Evolutionary conservation across 192 early-diverging fungal species (phyloP).

Genomic region (Diversispora eburnea): DNA sequence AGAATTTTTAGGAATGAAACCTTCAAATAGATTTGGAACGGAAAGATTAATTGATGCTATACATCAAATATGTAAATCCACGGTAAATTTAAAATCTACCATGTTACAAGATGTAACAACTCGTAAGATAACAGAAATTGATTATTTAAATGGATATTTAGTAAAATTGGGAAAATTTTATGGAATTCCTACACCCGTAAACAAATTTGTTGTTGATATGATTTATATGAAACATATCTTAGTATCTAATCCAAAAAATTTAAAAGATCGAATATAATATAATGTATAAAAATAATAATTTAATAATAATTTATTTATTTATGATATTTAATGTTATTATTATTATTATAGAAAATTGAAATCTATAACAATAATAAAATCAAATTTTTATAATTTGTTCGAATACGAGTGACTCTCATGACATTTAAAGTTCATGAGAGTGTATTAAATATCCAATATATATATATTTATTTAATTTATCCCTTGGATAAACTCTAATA

Average conservation of each 20-base stretch:
- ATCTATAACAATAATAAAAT: no score
- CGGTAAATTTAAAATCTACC: constrained; percentile 46
- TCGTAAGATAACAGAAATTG: constrained; percentile 50
- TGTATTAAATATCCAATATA: no score
- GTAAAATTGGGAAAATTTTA: constrained; percentile 44
- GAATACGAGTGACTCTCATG: no score
- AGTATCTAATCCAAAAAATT: neutral
- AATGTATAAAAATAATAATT: no score
- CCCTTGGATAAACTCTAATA: no score
- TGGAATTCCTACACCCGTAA: constrained; percentile 32
- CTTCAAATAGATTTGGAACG: constrained; percentile 30
- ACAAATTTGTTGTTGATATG: constrained; percentile 31
- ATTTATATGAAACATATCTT: constrained; percentile 17
- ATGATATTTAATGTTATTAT: no score
- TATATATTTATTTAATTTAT: no score
- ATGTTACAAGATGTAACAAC: constrained; percentile 31
- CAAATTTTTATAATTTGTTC: no score
- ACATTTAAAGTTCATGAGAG: no score
- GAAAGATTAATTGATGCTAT: constrained; percentile 43
- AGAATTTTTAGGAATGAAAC: constrained; percentile 7
- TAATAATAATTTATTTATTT: no score
- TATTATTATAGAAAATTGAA: no score
- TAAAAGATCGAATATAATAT: neutral
- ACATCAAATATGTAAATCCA: constrained; percentile 34
- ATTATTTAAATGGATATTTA: constrained; percentile 62